Percentiles rank a stretch among this genome's conserved stretches.
These are phyloP conservation scores for Paecilomyces variotii DNA, from an alignment of 2,329 filamentous ascomycete genomes.

Conservation along the genomic window DNA sequence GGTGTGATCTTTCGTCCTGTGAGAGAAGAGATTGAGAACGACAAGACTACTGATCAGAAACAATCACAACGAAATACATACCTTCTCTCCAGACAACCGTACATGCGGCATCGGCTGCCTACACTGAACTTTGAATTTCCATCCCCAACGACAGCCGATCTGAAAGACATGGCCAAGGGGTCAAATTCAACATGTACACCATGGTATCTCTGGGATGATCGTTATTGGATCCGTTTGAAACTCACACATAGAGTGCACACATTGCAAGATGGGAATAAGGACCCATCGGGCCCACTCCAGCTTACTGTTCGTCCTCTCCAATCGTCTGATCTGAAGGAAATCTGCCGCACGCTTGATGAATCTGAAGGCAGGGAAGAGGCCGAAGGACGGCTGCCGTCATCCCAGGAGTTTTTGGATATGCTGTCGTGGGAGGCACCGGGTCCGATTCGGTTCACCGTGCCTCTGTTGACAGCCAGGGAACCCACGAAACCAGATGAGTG, in stretches of 20 bases:
- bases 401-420: neutral
- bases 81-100: slow-evolving; percentile 32
- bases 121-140: slow-evolving; percentile 12
- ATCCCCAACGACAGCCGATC: neutral
- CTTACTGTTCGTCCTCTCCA: slow-evolving; percentile 36
- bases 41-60: neutral
- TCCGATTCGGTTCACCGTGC: slow-evolving; percentile 34
- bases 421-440: slow-evolving; percentile 26
- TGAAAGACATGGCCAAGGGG: neutral
- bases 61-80: slow-evolving; percentile 13
- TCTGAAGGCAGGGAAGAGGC: neutral
- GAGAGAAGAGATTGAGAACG: slow-evolving; percentile 2
- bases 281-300: slow-evolving; percentile 1
- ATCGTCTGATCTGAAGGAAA: slow-evolving; percentile 18
- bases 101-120: slow-evolving; percentile 19
- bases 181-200: slow-evolving; percentile 3
- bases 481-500: slow-evolving; percentile 4
- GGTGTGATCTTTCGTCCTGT: slow-evolving; percentile 43
- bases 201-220: slow-evolving; percentile 45
- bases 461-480: slow-evolving; percentile 19
- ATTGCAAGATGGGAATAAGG: neutral
- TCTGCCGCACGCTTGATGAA: slow-evolving; percentile 9
- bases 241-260: slow-evolving; percentile 14
- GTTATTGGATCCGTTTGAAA: slow-evolving; percentile 48
- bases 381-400: neutral